Evolutionary conservation across 169 alveolate genomes (phyloP).

Genomic region (Cryptosporidium parvum): DNA sequence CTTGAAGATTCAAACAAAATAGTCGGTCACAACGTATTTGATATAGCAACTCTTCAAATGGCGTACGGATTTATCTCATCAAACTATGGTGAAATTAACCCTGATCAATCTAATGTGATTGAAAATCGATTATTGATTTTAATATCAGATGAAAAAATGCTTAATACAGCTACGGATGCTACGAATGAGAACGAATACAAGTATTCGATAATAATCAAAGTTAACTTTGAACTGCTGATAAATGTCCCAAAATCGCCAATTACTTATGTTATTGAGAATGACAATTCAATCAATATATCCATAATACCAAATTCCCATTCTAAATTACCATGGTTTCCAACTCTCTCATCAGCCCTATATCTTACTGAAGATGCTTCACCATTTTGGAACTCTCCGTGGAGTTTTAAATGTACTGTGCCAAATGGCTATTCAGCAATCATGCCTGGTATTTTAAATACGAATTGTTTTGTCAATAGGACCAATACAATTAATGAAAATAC

Average conservation of each 20-base stretch:
- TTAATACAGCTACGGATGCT: neutral
- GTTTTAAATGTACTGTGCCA: constrained; percentile 57
- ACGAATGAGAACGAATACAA: neutral
- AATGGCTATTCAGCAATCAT: constrained; percentile 41
- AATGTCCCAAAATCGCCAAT: constrained; percentile 51
- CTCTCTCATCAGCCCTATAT: constrained; percentile 30
- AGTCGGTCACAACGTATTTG: constrained; percentile 42
- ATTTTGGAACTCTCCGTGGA: constrained; percentile 70
- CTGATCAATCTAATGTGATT: neutral
- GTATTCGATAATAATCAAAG: neutral
- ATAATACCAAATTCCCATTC: constrained; percentile 19
- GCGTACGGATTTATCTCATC: constrained; percentile 47
- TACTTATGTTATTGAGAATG: constrained; percentile 12
- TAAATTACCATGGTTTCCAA: constrained; percentile 71
- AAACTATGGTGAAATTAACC: constrained; percentile 45
- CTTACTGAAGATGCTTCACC: constrained; percentile 58
- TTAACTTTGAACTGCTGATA: constrained; percentile 19
- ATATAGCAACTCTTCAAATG: constrained; percentile 42
- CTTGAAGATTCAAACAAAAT: constrained; percentile 49
- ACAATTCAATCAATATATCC: constrained; percentile 15
- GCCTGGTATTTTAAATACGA: constrained; percentile 32
- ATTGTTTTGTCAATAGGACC: neutral
- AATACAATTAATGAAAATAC: neutral
- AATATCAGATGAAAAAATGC: neutral
- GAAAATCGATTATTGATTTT: constrained; percentile 40